These are phyloP conservation scores for Oryza rufipogon DNA, from an alignment of 176 grass and related monocot genomes.

Conservation along the genomic window DNA sequence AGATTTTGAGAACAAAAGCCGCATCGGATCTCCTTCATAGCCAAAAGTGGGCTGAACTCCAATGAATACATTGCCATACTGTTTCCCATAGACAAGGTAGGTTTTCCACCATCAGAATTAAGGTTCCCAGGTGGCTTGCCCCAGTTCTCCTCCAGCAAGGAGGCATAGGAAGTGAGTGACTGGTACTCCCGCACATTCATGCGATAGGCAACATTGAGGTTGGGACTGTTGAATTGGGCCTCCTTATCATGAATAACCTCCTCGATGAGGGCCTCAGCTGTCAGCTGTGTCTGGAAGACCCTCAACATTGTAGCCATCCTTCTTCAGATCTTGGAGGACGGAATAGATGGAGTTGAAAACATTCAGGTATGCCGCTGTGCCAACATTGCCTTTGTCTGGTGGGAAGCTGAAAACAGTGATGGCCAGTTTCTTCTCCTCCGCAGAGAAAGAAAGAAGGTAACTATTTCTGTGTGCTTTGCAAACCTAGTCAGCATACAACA, in stretches of 20 bases:
- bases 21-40: slow-evolving; percentile 97
- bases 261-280: slow-evolving; percentile 61
- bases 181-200: slow-evolving; percentile 95
- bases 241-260: slow-evolving; percentile 99
- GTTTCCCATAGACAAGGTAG: slow-evolving; percentile 96
- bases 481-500: not conserved
- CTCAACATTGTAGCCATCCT: slow-evolving; percentile 82
- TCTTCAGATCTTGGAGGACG: slow-evolving; percentile 75
- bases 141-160: slow-evolving; percentile 94
- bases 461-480: not conserved
- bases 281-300: slow-evolving; percentile 79
- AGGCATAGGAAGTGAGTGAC: slow-evolving; percentile 77
- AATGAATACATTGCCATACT: slow-evolving; percentile 97
- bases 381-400: slow-evolving; percentile 97
- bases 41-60: slow-evolving; percentile 96
- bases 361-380: slow-evolving; percentile 89
- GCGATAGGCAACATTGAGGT: slow-evolving; percentile 86
- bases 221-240: slow-evolving; percentile 96
- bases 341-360: slow-evolving; percentile 94
- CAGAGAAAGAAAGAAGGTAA: slow-evolving; percentile 15
- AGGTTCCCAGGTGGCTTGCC: slow-evolving; percentile 93
- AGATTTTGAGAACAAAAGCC: slow-evolving; percentile 93
- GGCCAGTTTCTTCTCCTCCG: slow-evolving; percentile 75
- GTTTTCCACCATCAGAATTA: slow-evolving; percentile 86
- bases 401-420: slow-evolving; percentile 99